phyloP scores from a whole-genome alignment of 495 filamentous ascomycete genomes.

The Podospora comata region DNA sequence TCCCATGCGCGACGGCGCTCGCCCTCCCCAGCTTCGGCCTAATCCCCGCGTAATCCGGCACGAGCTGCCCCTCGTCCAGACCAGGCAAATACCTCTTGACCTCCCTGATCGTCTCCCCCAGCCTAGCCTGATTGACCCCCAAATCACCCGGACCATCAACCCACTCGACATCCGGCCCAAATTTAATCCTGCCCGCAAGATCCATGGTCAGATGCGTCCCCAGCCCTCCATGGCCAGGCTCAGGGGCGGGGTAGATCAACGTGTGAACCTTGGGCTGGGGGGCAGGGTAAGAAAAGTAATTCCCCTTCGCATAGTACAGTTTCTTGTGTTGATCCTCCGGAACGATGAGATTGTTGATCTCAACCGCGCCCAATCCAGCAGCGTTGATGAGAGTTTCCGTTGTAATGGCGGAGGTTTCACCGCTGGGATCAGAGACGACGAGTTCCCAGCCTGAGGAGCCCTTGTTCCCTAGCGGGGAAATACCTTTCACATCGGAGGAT shows the following conservation, averaged over 20 bases:
- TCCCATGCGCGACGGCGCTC: constrained; percentile 53
- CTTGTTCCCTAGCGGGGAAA: constrained; percentile 56
- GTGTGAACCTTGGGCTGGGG: constrained; percentile 61
- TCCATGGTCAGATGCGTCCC: constrained; percentile 95
- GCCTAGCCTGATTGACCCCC: constrained; percentile 49
- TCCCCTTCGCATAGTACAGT: constrained; percentile 87
- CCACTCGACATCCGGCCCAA: constrained; percentile 97
- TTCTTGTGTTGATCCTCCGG: constrained; percentile 53
- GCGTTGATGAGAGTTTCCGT: constrained; percentile 77
- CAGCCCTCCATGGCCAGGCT: constrained; percentile 75
- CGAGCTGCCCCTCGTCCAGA: constrained; percentile 62
- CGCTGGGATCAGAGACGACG: constrained; percentile 42
- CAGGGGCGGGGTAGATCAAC: constrained; percentile 79
- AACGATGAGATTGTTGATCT: constrained; percentile 78
- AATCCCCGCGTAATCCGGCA: constrained; percentile 85
- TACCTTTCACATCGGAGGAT: constrained; percentile 55
- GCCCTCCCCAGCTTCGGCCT: constrained; percentile 75
- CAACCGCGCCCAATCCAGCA: constrained; percentile 74
- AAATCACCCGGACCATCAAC: constrained; percentile 50
- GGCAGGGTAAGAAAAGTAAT: constrained; percentile 82
- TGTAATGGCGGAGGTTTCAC: constrained; percentile 59
- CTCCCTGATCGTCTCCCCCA: constrained; percentile 65
- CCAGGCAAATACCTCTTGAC: constrained; percentile 77
- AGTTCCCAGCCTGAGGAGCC: constrained; percentile 48
- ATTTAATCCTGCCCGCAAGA: constrained; percentile 78